phyloP scores from a whole-genome alignment of 768 basidiomycete genomes.

The Lentinula lateritia region DNA sequence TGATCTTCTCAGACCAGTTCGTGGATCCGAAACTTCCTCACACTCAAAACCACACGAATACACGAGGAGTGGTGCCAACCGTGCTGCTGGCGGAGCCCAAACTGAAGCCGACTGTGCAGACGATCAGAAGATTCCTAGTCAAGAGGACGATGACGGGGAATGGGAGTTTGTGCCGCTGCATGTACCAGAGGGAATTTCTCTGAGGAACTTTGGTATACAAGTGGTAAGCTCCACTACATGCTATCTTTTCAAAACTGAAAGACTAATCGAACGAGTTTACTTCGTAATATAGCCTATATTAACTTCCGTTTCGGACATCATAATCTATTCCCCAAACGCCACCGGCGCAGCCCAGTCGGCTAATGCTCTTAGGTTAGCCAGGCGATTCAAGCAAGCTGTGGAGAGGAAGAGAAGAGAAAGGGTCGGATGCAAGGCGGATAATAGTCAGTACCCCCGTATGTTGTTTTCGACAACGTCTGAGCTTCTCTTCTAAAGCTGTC shows the following conservation, averaged over 20 bases:
- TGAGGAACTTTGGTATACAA: constrained; percentile 88
- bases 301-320: constrained; percentile 83
- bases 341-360: constrained; percentile 44
- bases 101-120: not conserved
- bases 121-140: not conserved
- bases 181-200: constrained; percentile 77
- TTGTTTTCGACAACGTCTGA: not conserved
- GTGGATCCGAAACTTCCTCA: not conserved
- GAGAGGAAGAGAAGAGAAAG: constrained; percentile 52
- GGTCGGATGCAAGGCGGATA: constrained; percentile 9
- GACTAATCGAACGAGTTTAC: not conserved
- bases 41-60: not conserved
- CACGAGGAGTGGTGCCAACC: not conserved
- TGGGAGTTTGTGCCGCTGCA: constrained; percentile 67
- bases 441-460: not conserved
- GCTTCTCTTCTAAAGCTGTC: not conserved
- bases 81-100: not conserved
- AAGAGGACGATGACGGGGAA: constrained; percentile 16
- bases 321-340: constrained; percentile 70
- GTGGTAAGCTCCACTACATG: constrained; percentile 38
- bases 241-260: constrained; percentile 4
- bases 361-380: constrained; percentile 54
- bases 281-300: constrained; percentile 59
- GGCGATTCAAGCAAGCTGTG: constrained; percentile 60
- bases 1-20: constrained; percentile 31